Conservation (phyloP, 768 basidiomycete genomes). For the Phaeotremella skinneri region DNA sequence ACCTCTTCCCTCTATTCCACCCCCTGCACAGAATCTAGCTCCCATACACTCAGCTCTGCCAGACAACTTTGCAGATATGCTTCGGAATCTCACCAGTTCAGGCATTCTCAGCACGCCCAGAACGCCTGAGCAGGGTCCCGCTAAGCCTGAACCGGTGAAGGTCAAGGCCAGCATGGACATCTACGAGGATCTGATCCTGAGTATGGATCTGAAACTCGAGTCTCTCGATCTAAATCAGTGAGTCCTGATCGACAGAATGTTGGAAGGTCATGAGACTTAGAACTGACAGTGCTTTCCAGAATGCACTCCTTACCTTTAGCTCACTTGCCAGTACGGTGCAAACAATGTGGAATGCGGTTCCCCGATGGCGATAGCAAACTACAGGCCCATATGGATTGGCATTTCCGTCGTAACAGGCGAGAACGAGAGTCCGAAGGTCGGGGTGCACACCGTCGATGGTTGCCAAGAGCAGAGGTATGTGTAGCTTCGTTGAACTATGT, state of each 20-base stretch:
- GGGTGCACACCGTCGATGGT: constrained; percentile 88
- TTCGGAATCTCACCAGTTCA: constrained; percentile 32
- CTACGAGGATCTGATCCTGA: constrained; percentile 49
- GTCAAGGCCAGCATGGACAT: constrained; percentile 28
- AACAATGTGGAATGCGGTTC: constrained; percentile 88
- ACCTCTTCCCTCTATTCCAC: too few species aligned
- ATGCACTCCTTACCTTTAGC: constrained; percentile 44
- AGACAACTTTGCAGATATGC: constrained; percentile 37
- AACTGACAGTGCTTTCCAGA: constrained; percentile 5
- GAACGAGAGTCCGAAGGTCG: constrained; percentile 63
- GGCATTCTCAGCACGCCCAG: constrained; percentile 26
- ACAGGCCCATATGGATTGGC: constrained; percentile 91
- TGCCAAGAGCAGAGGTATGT: constrained; percentile 76
- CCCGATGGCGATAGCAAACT: constrained; percentile 73
- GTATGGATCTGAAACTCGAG: constrained; percentile 31
- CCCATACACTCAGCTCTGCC: constrained; percentile 39
- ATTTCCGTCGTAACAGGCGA: constrained; percentile 79
- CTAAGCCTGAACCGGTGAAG: constrained; percentile 4
- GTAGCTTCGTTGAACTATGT: too few species aligned
- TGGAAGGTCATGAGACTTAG: background rate
- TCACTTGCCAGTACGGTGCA: constrained; percentile 77
- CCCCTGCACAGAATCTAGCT: constrained; percentile 8
- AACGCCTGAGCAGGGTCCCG: constrained; percentile 23
- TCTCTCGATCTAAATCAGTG: constrained; percentile 41
- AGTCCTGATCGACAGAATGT: constrained; percentile 4